Evolutionary conservation across 192 early-diverging fungal genomes (phyloP), one percentile per base, ranked within the genome.

Genomic region (Backusella psychrophila): DNA sequence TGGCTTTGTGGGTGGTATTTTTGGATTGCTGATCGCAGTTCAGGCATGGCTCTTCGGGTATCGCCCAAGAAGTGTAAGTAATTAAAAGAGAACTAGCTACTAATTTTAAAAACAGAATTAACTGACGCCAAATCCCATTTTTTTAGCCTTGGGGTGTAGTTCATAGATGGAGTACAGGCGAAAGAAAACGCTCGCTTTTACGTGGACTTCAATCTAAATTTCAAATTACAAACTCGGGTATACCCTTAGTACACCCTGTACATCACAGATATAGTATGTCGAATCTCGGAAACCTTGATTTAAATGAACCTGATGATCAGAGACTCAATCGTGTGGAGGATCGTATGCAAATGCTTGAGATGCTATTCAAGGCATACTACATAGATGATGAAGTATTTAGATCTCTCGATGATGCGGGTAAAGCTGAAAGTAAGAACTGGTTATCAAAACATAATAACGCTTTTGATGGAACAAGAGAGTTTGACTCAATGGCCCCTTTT

Each of bases 31-130:
- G 2, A 39, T 80, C 14, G 79, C 75, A 17, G 4, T 80, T 17
- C 79, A 80, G 38, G 39, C 75, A 14, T 80, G 79, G 79, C 44
- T 80, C 4, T 80, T 80, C 39, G 79, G 79, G 26, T 74, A 73
- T 14, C 71, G 79, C 34, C 79, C 79, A 35, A 76, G 75, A 39
- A 39, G 38, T 39, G 38, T 39, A 11, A 39, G 38, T 39, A 12
- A 39, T 12, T 39, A 39, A 39, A 39, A 39, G 2, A 39, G 9
- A 12, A 11, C 38, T 39, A 12, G 38, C 7, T 39, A 11, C 7
- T 39, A 12, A 39, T 39, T 39, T 39, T 12, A 39, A 39, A 39
- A 39, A 12, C 38, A 39, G 11, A 39, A 39, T 33, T 11, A 39
- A 39, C 9, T 39, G 11, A 39, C 11, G 38, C 0, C 38, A 39